These are phyloP conservation scores for Vanderwaltozyma verrucispora DNA, from an alignment of 805 yeast genomes.

Conservation along the genomic window DNA sequence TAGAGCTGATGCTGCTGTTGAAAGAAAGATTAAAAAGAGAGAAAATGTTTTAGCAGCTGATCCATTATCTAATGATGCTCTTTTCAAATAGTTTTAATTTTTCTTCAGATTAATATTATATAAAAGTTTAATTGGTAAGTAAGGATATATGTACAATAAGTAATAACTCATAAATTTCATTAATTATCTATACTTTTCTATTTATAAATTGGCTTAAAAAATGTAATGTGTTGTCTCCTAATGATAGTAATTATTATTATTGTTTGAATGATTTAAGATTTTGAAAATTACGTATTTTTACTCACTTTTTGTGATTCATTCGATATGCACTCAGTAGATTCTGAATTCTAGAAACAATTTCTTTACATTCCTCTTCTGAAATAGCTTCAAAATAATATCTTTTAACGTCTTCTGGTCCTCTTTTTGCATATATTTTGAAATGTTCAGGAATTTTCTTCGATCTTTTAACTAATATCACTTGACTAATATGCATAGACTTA, in stretches of 20 bases:
- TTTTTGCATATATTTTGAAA: slow-evolving; percentile 71
- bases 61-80: slow-evolving; percentile 68
- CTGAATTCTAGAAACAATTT: slow-evolving; percentile 63
- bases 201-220: too few species aligned
- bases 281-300: too few species aligned
- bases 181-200: too few species aligned
- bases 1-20: slow-evolving; percentile 70
- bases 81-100: slow-evolving; percentile 43
- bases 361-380: slow-evolving; percentile 48
- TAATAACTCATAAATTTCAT: background rate
- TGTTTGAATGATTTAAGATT: too few species aligned
- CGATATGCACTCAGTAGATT: slow-evolving; percentile 47
- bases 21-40: slow-evolving; percentile 65
- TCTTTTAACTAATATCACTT: slow-evolving; percentile 64
- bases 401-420: slow-evolving; percentile 53
- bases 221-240: too few species aligned
- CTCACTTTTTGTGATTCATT: slow-evolving; percentile 27
- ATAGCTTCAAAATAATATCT: slow-evolving; percentile 81
- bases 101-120: background rate
- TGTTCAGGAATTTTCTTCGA: slow-evolving; percentile 65
- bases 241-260: too few species aligned
- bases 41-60: slow-evolving; percentile 66
- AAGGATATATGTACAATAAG: background rate
- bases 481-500: slow-evolving; percentile 75
- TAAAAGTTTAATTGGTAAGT: background rate